Evolutionary conservation across 352 stramenopile genomes (phyloP), one percentile per base, ranked within the genome.

Genomic region (Globisporangium cystogenes): DNA sequence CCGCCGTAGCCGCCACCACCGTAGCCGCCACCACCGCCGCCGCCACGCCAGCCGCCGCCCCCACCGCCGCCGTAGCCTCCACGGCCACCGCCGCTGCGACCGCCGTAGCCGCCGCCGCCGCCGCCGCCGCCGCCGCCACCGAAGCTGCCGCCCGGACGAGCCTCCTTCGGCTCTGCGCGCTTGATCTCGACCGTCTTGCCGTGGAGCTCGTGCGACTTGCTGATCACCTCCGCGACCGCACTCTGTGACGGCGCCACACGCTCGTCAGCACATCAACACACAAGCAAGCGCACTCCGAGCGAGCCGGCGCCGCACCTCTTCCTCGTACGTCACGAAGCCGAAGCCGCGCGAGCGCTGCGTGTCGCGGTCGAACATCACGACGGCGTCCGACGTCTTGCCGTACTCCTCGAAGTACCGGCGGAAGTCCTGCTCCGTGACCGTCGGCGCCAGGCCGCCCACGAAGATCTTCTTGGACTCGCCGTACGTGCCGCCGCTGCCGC

Each of bases 321-420:
- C 85, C 53, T 96, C 87, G 60, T 97, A 98, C 15, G 86, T 97
- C 27, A 98, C 73, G 57, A 98, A 98, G 27, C 90, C 91, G 61
- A 98, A 98, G 51, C 91, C 91, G 12, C 91, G 81, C 23, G 83
- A 96, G 48, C 87, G 78, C 59, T 96, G 76, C 14, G 91, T 97
- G 42, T 96, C 83, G 27, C 90, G 85, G 62, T 98, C 90, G 53
- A 96, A 90, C 90, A 97, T 97, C 48, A 98, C 89, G 27, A 97
- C 83, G 0, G 89, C 86, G 54, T 97, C 87, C 27, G 83, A 93
- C 54, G 97, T 94, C 57, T 75, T 82, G 55, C 91, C 91, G 59
- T 80, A 98, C 53, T 88, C 77, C 53, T 95, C 82, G 54, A 98
- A 98, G 71, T 98, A 97, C 54, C 80, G 65, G 40, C 82, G 74